These are phyloP conservation scores for Austroboletus sp. DNA, from an alignment of 1,284 basidiomycete species.

Conservation along the genomic window DNA sequence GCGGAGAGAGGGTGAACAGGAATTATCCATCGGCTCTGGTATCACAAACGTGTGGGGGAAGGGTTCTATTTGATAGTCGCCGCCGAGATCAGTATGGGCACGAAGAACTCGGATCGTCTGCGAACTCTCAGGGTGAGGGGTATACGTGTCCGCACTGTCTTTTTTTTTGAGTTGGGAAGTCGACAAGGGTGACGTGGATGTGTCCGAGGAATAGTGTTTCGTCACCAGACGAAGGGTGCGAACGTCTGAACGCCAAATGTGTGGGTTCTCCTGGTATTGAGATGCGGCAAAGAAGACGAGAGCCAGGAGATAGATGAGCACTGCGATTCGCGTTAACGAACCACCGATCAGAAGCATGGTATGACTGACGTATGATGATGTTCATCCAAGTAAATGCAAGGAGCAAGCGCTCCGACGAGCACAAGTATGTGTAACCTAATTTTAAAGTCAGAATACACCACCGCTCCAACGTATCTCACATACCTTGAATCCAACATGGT, in stretches of 20 bases:
- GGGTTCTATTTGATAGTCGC: conserved; percentile 46
- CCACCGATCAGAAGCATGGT: conserved; percentile 1
- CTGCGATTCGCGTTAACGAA: conserved; percentile 25
- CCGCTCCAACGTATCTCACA: neutral
- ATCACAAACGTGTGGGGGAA: conserved; percentile 28
- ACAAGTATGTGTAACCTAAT: conserved; percentile 26
- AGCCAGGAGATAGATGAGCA: conserved; percentile 40
- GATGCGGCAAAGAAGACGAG: conserved; percentile 35
- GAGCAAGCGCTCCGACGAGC: conserved; percentile 52
- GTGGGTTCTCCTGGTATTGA: conserved; percentile 37
- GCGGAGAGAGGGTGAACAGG: conserved; percentile 17
- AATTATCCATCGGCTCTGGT: conserved; percentile 23
- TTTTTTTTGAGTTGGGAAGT: conserved; percentile 29
- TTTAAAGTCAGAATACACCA: conserved; percentile 9
- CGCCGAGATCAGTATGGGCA: conserved; percentile 35
- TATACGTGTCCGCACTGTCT: conserved; percentile 34
- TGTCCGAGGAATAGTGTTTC: conserved; percentile 26
- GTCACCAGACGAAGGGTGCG: conserved; percentile 39
- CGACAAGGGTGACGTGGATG: conserved; percentile 31
- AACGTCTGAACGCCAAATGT: conserved; percentile 50
- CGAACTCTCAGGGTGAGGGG: conserved; percentile 39
- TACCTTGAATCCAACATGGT: conserved; percentile 18
- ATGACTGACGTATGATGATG: conserved; percentile 47
- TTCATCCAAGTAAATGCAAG: conserved; percentile 61
- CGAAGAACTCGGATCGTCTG: conserved; percentile 31